Conservation (phyloP, 371 early-diverging fungal species). For the Circinella minor region DNA sequence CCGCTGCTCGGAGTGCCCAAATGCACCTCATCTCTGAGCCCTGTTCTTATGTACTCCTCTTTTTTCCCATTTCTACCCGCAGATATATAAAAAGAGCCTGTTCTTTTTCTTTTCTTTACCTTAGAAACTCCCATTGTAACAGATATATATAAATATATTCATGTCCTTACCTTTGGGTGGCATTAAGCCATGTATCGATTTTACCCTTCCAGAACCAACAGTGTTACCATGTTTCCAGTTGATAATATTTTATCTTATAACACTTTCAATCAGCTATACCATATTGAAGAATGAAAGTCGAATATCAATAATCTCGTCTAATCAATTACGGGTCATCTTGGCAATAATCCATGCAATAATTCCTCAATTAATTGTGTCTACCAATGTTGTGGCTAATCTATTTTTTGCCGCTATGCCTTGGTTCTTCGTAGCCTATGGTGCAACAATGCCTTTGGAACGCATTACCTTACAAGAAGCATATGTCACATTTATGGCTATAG, state of each 20-base stretch:
- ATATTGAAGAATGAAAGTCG: background rate
- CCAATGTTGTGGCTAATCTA: conserved; percentile 4
- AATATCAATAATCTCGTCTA: background rate
- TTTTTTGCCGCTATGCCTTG: conserved; percentile 38
- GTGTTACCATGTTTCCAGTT: background rate
- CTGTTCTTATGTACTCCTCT: no score
- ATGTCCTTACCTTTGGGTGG: background rate
- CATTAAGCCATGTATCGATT: background rate
- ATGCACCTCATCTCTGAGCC: no score
- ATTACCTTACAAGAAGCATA: conserved; percentile 22
- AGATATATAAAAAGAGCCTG: no score
- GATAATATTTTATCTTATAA: background rate
- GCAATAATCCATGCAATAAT: background rate
- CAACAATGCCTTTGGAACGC: conserved; percentile 24
- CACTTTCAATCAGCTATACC: background rate
- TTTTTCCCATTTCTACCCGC: no score
- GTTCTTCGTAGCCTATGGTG: conserved; percentile 36
- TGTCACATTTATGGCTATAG: conserved; percentile 21
- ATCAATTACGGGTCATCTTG: conserved; percentile 4
- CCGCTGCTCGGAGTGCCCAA: no score
- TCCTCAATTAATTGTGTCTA: background rate
- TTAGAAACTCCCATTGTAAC: no score
- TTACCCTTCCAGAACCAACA: background rate
- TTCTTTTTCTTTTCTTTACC: no score
- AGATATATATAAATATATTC: no score